Evolutionary conservation across 768 basidiomycete species (phyloP).

Genomic region (Tubosaeta sp.): DNA sequence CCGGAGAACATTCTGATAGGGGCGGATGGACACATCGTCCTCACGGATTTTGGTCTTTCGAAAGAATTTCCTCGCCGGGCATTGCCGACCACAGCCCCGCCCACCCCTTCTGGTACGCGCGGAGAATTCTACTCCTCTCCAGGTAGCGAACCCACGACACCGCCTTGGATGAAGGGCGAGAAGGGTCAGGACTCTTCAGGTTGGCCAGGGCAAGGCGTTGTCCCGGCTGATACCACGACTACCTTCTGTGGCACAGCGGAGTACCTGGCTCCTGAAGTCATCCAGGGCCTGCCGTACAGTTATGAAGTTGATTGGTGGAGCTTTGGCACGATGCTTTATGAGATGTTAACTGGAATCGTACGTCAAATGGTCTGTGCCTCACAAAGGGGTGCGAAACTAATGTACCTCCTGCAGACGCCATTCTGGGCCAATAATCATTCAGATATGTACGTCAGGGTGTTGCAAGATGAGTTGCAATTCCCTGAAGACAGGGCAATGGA

Average conservation of each 20-base stretch:
- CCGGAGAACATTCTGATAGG: conserved; percentile 97
- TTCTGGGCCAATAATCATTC: conserved; percentile 92
- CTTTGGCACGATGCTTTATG: conserved; percentile 95
- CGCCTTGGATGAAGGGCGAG: conserved; percentile 76
- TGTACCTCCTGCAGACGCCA: conserved; percentile 57
- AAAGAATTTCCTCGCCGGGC: conserved; percentile 77
- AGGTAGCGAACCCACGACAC: conserved; percentile 42
- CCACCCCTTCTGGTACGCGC: conserved; percentile 52
- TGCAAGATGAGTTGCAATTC: conserved; percentile 87
- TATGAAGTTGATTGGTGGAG: conserved; percentile 99
- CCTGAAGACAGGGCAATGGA: conserved; percentile 92
- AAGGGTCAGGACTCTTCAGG: conserved; percentile 49
- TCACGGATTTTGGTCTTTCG: conserved; percentile 95
- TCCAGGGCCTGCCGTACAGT: conserved; percentile 83
- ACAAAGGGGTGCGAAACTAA: conserved; percentile 14
- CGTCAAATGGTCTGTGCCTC: conserved; percentile 19
- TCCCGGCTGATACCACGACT: conserved; percentile 61
- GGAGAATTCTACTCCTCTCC: conserved; percentile 53
- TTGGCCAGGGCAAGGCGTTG: conserved; percentile 53
- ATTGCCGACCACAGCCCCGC: conserved; percentile 44
- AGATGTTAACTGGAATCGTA: conserved; percentile 95
- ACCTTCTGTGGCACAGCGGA: conserved; percentile 97
- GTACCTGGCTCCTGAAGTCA: conserved; percentile 95
- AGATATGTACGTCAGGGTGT: conserved; percentile 90
- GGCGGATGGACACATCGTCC: conserved; percentile 89